phyloP scores from a whole-genome alignment of 345 rosid species.

The Anacardium occidentale region DNA sequence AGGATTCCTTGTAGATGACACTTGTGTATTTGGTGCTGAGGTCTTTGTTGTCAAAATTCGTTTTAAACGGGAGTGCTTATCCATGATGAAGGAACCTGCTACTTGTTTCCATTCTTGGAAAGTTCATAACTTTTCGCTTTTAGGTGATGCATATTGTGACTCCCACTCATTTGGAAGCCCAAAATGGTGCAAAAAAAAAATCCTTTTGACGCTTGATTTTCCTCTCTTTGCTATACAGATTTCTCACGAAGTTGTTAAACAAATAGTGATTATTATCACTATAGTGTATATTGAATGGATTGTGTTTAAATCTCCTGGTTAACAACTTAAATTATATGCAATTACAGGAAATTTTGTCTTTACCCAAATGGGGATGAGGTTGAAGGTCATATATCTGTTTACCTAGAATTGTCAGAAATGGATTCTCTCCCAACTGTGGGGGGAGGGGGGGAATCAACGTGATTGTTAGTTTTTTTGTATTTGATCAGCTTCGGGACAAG shows the following conservation, averaged over 20 bases:
- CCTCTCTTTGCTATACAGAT: neutral
- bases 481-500: neutral
- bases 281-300: too few relatives aligned
- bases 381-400: neutral
- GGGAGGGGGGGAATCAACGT: neutral
- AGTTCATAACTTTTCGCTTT: neutral
- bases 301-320: too few relatives aligned
- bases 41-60: neutral
- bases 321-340: too few relatives aligned
- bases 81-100: neutral
- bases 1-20: neutral
- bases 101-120: neutral
- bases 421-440: neutral
- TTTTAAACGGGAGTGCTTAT: neutral
- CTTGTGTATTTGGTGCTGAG: slow-evolving; percentile 2
- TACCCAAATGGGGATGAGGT: slow-evolving; percentile 8
- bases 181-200: neutral
- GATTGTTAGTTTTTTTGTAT: neutral
- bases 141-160: neutral
- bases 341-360: neutral
- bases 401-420: neutral
- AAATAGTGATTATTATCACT: too few relatives aligned
- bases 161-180: neutral
- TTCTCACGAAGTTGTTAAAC: too few relatives aligned
- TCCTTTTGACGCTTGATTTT: neutral